Evolutionary conservation across 495 filamentous ascomycete genomes (phyloP), one percentile per base, ranked within the genome.

Genomic region (Neohortaea acidophila): DNA sequence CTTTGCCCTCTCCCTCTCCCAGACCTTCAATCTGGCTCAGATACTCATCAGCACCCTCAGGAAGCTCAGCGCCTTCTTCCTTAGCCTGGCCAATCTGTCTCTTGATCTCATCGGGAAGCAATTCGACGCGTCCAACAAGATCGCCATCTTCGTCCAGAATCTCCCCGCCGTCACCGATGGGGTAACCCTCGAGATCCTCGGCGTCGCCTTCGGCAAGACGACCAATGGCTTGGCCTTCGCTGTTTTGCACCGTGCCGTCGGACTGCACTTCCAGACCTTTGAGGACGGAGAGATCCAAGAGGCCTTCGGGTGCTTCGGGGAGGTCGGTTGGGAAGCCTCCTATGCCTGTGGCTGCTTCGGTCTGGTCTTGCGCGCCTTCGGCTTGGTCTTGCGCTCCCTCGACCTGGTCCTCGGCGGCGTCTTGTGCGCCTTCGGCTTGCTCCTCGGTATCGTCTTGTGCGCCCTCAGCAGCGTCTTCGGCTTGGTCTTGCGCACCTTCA

Each of bases 131-230:
- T 24, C 70, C 73, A 36, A 77, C 68, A 13, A 74, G 62, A 43
- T 79, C 70, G 11, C 75, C 75, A 23, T 75, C 72, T 22, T 76
- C 67, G 39, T 79, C 73, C 12, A 79, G 59, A 29, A 77, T 73
- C 48, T 75, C 71, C 13, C 73, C 73, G 4, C 72, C 65, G 10
- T 77, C 72, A 31, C 72, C 70, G 29, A 75, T 63, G 1, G 60
- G 61, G 48, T 69, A 67, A 7, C 72, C 75, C 12, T 65, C 66
- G 24, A 78, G 64, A 43, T 75, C 72, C 44, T 73, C 64, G 1
- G 72, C 66, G 21, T 75, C 64, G 12, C 73, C 73, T 44, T 79
- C 73, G 12, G 66, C 65, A 15, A 77, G 63, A 17, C 64, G 63
- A 29, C 73, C 75, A 17, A 77, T 48, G 7, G 67, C 44, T 25